These are phyloP conservation scores for Scytalidium sp. DNA, from an alignment of 2,329 filamentous ascomycete genomes.

Conservation along the genomic window DNA sequence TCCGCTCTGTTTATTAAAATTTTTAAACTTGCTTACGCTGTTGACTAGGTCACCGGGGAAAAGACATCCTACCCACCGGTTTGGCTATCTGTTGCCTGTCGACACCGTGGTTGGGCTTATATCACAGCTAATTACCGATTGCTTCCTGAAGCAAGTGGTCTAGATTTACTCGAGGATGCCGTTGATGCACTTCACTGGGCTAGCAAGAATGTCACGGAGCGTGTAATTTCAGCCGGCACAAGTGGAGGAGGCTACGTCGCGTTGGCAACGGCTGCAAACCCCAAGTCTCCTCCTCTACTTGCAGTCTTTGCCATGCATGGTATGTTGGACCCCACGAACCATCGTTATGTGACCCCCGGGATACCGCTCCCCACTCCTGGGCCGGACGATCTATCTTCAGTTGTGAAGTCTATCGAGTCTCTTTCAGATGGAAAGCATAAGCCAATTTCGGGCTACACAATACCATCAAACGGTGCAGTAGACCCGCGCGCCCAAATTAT, in stretches of 20 bases:
- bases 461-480: not conserved
- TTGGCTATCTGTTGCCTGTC: constrained; percentile 12
- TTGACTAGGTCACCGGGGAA: constrained; percentile 1
- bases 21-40: not conserved
- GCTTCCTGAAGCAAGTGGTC: constrained; percentile 41
- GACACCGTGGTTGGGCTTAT: constrained; percentile 9
- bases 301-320: constrained; percentile 2
- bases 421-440: not conserved
- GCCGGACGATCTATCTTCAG: not conserved
- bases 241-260: constrained; percentile 15
- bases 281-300: constrained; percentile 1
- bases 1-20: not conserved
- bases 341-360: not conserved
- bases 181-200: constrained; percentile 46
- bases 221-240: constrained; percentile 11
- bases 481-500: not conserved
- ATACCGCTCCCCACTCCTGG: not conserved
- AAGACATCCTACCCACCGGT: constrained; percentile 1
- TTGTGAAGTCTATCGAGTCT: not conserved
- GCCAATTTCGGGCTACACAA: not conserved
- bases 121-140: constrained; percentile 43
- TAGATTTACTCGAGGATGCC: constrained; percentile 45
- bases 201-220: constrained; percentile 4
- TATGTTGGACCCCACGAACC: not conserved
- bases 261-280: constrained; percentile 8